Base-by-base conservation (phyloP, 805 yeast genomes). In the Ogataea siamensis region DNA sequence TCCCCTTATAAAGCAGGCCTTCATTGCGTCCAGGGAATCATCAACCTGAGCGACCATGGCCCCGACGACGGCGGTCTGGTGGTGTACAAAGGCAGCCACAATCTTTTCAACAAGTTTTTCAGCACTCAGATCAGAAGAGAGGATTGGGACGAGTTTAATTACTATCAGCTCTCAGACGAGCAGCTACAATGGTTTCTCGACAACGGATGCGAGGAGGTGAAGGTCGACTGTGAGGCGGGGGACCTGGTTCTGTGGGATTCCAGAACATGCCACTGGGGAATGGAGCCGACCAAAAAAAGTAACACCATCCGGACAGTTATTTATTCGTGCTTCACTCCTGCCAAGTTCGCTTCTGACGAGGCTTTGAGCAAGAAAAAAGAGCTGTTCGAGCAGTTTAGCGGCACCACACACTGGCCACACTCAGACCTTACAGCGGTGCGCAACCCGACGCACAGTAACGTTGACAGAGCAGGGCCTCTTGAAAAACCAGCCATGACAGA, bases 161-260 rank as follows among this genome's bases (percentile, higher is more conserved):
- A 37, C 37, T 44, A 37, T 30, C 18, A 20, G n/a, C 30, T 58
- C 6, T 27, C 53, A 2, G 33, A 43, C 9, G 51, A 49, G 34
- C 49, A 54, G 18, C 27, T 55, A 11, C 28, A 51, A 30, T 58
- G 60, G 61, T 57, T 57, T 30, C 25, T 40, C 6, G 41, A 38
- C 5, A 43, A 43, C 20, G 62, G 61, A 12, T 50, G 57, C 29
- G 56, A 60, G 30, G 49, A 50, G 28, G 26, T 52, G 17, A 60
- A 57, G 45, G 42, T 60, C 5, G 39, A 48, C 9, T 57, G 52
- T 23, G 59, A 58, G 36, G 58, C 63, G 5, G 66, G 66, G 22
- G 65, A 62, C 41, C 45, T 60, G 30, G 53, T 62, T 21, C 21
- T 62, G 3, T 62, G 64, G 66, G 66, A 60, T 39, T 60, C 65